Base-by-base conservation (phyloP, 345 rosid species). In the Lenwebbia sp. region DNA sequence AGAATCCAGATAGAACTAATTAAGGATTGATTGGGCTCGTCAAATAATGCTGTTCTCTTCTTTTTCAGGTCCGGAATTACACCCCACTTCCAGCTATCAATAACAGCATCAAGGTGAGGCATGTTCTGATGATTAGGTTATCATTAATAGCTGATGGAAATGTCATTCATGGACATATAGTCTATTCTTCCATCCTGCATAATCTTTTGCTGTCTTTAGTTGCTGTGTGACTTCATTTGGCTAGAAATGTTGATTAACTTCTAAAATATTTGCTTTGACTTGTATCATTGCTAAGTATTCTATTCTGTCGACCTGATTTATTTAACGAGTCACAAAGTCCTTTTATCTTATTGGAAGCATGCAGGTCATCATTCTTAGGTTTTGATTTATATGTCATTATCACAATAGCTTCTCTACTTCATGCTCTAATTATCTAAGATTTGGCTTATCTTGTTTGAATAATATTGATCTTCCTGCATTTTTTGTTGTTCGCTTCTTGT, bases 41-140 rank as follows among this genome's bases (percentile, higher is more conserved):
- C 26, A 70, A 70, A 70, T 19, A 70, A 70, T 37, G 47, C 14
- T 10, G 47, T 70, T 88, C 54, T 75, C 54, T 86, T 85, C 21
- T 21, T 83, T 81, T 75, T 85, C 92, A 92, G 94, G 95, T 93
- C 83, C 90, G 89, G 81, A 91, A 92, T 83, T 93, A 91, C 82
- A 78, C 92, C 41, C 92, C 92, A 7, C 91, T 86, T 82, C 95
- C 93, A 22, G 37, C 95, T 60, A 88, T 93, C 87, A 93, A 92
- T 82, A 92, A 92, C 86, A 90, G 92, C 86, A 91, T 91, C 84
- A 91, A 91, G 93, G 93, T 90, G 41, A 86, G 88, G 5, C 54
- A 15, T 26, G 6, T 25, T 60, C 49, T 85, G 47, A 70, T 70
- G 81, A 37, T 70, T 70, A 33, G 22, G 11, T 70, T 41, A 55